Conservation (phyloP, 2,329 filamentous ascomycete genomes). For the Pestalotiopsis fici region DNA sequence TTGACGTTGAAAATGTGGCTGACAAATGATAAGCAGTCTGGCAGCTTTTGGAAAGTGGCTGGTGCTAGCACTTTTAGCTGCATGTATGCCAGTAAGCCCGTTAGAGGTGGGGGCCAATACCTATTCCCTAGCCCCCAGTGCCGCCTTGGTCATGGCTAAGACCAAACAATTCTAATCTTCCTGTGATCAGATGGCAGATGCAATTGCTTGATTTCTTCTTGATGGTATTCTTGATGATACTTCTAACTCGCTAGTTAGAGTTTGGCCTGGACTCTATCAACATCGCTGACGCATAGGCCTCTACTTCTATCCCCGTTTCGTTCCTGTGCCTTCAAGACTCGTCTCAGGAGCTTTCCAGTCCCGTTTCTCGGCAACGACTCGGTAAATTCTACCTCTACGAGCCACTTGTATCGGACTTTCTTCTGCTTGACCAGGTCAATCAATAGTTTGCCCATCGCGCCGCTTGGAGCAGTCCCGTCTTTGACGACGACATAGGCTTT, state of each 20-base stretch:
- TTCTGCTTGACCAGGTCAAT: slow-evolving; percentile 49
- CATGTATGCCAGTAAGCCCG: neutral
- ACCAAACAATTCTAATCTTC: no score
- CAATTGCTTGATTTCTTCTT: no score
- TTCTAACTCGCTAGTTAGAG: neutral
- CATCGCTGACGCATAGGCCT: slow-evolving; percentile 1
- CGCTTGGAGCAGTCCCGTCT: neutral
- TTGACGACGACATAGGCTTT: slow-evolving; percentile 61
- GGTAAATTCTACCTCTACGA: slow-evolving; percentile 48
- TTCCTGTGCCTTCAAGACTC: slow-evolving; percentile 36
- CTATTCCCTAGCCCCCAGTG: no score
- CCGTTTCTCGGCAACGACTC: slow-evolving; percentile 57
- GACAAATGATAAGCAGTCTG: neutral
- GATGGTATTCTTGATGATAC: neutral
- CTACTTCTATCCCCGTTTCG: neutral
- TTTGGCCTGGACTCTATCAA: neutral
- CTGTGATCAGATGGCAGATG: no score
- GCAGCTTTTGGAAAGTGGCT: no score
- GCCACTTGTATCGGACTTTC: slow-evolving; percentile 53
- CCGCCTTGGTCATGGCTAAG: no score
- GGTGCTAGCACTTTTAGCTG: neutral
- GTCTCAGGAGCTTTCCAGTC: slow-evolving; percentile 58
- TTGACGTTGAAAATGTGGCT: slow-evolving; percentile 3
- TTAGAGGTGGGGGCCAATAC: no score
- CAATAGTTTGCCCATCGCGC: slow-evolving; percentile 22